phyloP scores from a whole-genome alignment of 805 yeast species.

The Candida morakotiae region DNA sequence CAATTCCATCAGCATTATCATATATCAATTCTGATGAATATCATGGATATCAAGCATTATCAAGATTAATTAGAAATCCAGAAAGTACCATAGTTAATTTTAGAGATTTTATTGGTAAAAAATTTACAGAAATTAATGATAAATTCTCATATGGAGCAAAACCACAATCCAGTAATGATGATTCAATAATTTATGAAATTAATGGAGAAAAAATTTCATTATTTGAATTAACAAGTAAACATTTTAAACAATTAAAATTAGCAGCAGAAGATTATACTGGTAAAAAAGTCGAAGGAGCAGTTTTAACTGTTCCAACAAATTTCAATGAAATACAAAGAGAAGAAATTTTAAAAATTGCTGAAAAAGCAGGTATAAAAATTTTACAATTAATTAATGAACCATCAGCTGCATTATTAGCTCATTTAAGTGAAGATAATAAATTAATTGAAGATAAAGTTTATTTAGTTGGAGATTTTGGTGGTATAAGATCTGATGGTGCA shows the following conservation, averaged over 20 bases:
- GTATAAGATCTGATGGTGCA: constrained; percentile 91
- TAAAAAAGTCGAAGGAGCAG: constrained; percentile 71
- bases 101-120: constrained; percentile 85
- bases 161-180: constrained; percentile 50
- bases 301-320: constrained; percentile 86
- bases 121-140: constrained; percentile 66
- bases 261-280: constrained; percentile 96
- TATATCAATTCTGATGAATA: constrained; percentile 94
- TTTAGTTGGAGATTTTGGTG: constrained; percentile 96
- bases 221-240: constrained; percentile 79
- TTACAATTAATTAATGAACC: constrained; percentile 91
- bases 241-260: constrained; percentile 69
- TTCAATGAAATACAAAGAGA: constrained; percentile 70
- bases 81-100: constrained; percentile 82
- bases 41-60: constrained; percentile 94
- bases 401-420: constrained; percentile 84
- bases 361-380: constrained; percentile 71
- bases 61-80: constrained; percentile 89
- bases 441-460: constrained; percentile 64
- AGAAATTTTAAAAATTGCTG: constrained; percentile 58
- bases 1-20: constrained; percentile 88
- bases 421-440: constrained; percentile 50
- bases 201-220: constrained; percentile 40
- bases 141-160: constrained; percentile 58
- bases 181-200: constrained; percentile 62